These are phyloP conservation scores for Neonectria ditissima DNA, from an alignment of 2,329 filamentous ascomycete species.

Conservation along the genomic window DNA sequence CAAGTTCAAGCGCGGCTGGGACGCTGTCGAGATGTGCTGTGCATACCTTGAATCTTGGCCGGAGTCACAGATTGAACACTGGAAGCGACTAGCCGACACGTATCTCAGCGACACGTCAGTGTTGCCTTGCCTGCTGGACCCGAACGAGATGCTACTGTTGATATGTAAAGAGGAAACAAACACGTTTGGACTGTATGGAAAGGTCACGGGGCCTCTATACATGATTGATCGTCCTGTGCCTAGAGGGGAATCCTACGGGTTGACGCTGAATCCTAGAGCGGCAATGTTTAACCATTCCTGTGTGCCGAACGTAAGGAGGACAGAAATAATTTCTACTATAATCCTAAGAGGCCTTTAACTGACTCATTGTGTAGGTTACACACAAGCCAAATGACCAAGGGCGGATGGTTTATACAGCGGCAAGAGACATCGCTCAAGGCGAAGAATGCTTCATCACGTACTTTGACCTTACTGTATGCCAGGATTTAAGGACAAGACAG, in stretches of 20 bases:
- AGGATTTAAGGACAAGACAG: constrained; percentile 35
- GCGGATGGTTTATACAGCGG: constrained; percentile 44
- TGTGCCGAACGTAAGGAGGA: constrained; percentile 42
- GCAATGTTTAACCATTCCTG: constrained; percentile 48
- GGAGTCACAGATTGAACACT: constrained; percentile 40
- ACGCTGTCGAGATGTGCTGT: constrained; percentile 42
- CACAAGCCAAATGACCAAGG: constrained; percentile 41
- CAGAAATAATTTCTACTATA: not conserved
- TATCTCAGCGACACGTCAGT: constrained; percentile 38
- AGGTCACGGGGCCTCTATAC: constrained; percentile 36
- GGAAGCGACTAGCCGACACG: constrained; percentile 39
- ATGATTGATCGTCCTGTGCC: constrained; percentile 22
- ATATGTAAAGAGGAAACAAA: constrained; percentile 48
- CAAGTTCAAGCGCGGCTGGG: constrained; percentile 42
- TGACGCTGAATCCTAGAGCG: constrained; percentile 44
- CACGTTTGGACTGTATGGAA: constrained; percentile 45
- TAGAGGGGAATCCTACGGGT: constrained; percentile 43
- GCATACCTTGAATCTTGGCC: constrained; percentile 47
- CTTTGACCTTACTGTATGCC: constrained; percentile 39
- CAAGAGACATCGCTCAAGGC: constrained; percentile 37
- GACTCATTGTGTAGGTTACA: constrained; percentile 35
- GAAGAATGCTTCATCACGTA: constrained; percentile 47
- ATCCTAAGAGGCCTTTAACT: not conserved
- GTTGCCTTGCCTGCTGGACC: constrained; percentile 29
- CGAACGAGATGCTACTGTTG: constrained; percentile 38